phyloP scores from a whole-genome alignment of 2,329 filamentous ascomycete species.

The Aspergillus sp. region DNA sequence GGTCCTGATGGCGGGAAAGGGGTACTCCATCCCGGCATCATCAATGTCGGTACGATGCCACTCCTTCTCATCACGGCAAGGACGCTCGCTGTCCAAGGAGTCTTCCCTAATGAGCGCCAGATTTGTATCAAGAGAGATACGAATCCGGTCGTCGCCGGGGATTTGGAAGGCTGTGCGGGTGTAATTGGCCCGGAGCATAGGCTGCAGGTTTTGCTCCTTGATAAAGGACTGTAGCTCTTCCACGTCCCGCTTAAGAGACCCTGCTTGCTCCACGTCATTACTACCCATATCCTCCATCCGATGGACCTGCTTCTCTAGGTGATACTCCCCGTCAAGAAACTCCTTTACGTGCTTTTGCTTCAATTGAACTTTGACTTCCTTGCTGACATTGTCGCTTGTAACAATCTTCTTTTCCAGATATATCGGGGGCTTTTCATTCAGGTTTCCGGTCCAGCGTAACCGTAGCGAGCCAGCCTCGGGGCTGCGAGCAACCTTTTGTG shows the following conservation, averaged over 20 bases:
- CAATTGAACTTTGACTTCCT: constrained; percentile 77
- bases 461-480: constrained; percentile 78
- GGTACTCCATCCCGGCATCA: constrained; percentile 75
- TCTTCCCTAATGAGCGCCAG: constrained; percentile 80
- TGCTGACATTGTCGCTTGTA: constrained; percentile 71
- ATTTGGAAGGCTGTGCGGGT: constrained; percentile 95
- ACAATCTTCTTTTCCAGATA: constrained; percentile 87
- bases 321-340: constrained; percentile 83
- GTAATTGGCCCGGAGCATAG: constrained; percentile 88
- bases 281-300: constrained; percentile 80
- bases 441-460: constrained; percentile 86
- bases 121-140: constrained; percentile 90
- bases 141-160: constrained; percentile 82
- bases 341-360: constrained; percentile 92
- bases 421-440: constrained; percentile 76
- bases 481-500: constrained; percentile 75
- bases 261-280: constrained; percentile 64
- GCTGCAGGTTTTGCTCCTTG: constrained; percentile 73
- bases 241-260: constrained; percentile 70
- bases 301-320: constrained; percentile 84
- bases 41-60: constrained; percentile 96
- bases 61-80: constrained; percentile 80
- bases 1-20: constrained; percentile 82
- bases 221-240: constrained; percentile 78
- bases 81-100: constrained; percentile 74